Evolutionary conservation across 495 filamentous ascomycete species (phyloP), one percentile per base, ranked within the genome.

Genomic region (Xylaria palmicola): DNA sequence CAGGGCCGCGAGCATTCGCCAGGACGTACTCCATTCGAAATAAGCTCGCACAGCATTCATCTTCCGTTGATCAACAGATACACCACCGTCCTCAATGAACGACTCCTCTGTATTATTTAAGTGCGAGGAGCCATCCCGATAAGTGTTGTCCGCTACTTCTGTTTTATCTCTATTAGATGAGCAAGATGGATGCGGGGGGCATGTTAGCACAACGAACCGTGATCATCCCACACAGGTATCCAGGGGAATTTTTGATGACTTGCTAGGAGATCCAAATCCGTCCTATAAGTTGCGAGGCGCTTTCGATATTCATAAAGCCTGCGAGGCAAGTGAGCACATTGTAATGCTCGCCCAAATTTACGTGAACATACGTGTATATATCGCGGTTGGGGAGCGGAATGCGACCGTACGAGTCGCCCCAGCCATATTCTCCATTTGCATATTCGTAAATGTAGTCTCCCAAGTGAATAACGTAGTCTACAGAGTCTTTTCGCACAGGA

Each of bases 211-310:
- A 22, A 51, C 66, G 24, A 65, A 82, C 79, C 80, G 67, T 87
- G 86, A 57, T 88, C 86, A 68, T 88, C 85, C 86, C 85, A 89
- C 17, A 87, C 84, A 3, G 84, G 71, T 56, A 89, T 87, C 86
- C 86, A 88, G 2, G 86, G 74, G 59, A 81, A 86, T 29, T 75
- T 70, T 57, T 81, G 75, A 65, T 85, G 81, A 51, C 68, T 79
- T 1, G 78, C 69, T 4, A 81, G 65, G 0, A 87, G 77, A 58
- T 88, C 85, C 3, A 81, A 65, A 67, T 88, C 86, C 8, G 81
- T 83, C 17, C 81, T 76, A 63, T 86, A 88, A 7, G 81, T 86
- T 36, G 78, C 85, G 63, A 79, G 66, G 20, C 86, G 74, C 50
- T 81, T 85, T 34, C 86, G 78, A 67, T 87, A 88, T 66, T 88